Conservation (phyloP, 2,329 filamentous ascomycete genomes). For the Aspergillus aculeatinus region DNA sequence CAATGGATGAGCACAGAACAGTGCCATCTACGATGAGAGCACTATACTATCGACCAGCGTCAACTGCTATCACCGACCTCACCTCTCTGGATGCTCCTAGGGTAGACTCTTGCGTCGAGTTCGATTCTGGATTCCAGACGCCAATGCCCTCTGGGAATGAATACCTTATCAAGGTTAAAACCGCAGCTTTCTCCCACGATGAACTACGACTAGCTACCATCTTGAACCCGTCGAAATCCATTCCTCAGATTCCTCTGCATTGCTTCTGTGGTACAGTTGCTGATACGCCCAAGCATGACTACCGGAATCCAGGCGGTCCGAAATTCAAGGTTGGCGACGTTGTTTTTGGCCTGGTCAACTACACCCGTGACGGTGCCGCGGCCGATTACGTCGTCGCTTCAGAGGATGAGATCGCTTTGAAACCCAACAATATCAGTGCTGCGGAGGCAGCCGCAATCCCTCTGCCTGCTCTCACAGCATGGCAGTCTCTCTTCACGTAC, state of each 20-base stretch:
- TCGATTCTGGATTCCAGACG: constrained; percentile 37
- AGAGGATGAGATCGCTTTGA: constrained; percentile 40
- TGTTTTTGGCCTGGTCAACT: constrained; percentile 41
- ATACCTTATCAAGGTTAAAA: constrained; percentile 43
- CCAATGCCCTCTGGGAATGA: constrained; percentile 36
- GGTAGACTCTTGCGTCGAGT: constrained; percentile 29
- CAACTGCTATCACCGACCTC: constrained; percentile 17
- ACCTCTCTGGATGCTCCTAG: constrained; percentile 16
- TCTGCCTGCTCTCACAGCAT: constrained; percentile 41
- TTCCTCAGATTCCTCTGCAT: constrained; percentile 41
- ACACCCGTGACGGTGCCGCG: constrained; percentile 41
- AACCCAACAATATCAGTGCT: constrained; percentile 37
- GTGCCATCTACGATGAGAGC: constrained; percentile 41
- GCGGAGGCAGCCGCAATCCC: constrained; percentile 40
- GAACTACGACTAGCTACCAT: constrained; percentile 32
- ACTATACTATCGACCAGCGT: constrained; percentile 34
- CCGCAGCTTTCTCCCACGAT: constrained; percentile 40
- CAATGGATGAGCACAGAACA: constrained; percentile 37
- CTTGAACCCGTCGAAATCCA: constrained; percentile 29
- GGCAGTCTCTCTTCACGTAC: constrained; percentile 43
- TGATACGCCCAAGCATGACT: constrained; percentile 32
- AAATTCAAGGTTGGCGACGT: constrained; percentile 42
- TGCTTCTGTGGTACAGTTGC: constrained; percentile 43
- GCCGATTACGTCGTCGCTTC: constrained; percentile 42
- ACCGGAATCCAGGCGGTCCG: constrained; percentile 32